Base-by-base conservation (phyloP, 352 stramenopile genomes). In the Phytophthora sp. region DNA sequence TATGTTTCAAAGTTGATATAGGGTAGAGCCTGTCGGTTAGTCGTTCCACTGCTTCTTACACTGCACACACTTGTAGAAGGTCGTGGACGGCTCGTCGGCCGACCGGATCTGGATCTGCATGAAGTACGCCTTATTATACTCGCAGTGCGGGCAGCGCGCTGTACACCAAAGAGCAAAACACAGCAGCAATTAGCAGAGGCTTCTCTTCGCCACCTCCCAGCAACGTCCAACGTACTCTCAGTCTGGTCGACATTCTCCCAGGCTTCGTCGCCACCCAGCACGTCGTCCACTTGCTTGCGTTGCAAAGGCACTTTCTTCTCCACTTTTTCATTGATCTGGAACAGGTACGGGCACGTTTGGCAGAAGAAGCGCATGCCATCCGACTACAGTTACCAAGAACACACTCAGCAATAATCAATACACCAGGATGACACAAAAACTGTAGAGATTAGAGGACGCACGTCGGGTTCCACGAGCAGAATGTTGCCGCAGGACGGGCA, bases 101-200 rank as follows among this genome's bases (percentile, higher is more conserved):
- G 96, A 99, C 44, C 98, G 88, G 82, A 99, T 99, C 85, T 99
- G 98, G 78, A 99, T 99, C 85, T 99, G 97, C 95, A 99, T 99
- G 84, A 99, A 99, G 82, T 99, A 99, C 12, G 98, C 98, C 75
- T 98, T 93, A 38, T 85, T 93, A 78, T 97, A 88, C 71, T 97
- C 89, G 73, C 98, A 99, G 69, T 93, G 82, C 3, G 97, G 97
- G 77, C 98, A 99, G 36, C 86, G 82, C 31, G 88, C 90, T 96
- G 53, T 1, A 47, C 2, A 54, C 20, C 57, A 44, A 16, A 55
- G 15, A 27, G 23, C 31, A 46, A n/a, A 51, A n/a, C n/a, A 51
- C 12, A 51, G 6, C 16, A 20, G 11, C 9, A 3, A 18, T 52
- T 3, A 45, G 27, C 8, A 49, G 27, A 50, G 6, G 60, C 29